phyloP scores from a whole-genome alignment of 768 basidiomycete genomes.

The Mycena belliarum region DNA sequence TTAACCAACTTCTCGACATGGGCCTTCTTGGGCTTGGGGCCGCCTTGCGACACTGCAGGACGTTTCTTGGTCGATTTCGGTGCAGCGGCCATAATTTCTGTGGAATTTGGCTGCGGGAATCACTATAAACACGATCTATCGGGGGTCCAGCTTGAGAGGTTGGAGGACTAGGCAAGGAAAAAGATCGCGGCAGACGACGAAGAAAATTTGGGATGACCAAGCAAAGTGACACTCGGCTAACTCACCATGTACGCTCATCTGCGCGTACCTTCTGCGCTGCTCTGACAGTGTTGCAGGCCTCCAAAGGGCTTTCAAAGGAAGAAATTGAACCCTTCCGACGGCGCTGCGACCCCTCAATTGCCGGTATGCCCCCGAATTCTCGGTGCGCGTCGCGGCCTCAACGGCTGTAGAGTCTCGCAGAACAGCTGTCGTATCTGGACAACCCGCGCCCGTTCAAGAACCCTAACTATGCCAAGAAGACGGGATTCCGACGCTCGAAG shows the following conservation, averaged over 20 bases:
- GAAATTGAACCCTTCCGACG: slow-evolving; percentile 44
- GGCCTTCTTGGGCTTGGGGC: slow-evolving; percentile 54
- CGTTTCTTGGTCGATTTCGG: slow-evolving; percentile 54
- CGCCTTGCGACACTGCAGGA: slow-evolving; percentile 44
- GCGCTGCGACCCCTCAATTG: slow-evolving; percentile 43
- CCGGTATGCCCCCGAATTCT: slow-evolving; percentile 32
- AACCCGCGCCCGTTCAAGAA: slow-evolving; percentile 79
- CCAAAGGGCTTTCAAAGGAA: slow-evolving; percentile 31
- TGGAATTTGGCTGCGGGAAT: not conserved
- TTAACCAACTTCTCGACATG: slow-evolving; percentile 45
- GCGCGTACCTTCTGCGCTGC: not conserved
- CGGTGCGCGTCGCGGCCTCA: not conserved
- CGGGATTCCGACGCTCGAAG: slow-evolving; percentile 63
- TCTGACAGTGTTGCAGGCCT: slow-evolving; percentile 12
- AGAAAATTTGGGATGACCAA: slow-evolving; percentile 9
- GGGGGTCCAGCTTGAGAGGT: not conserved
- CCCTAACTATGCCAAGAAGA: slow-evolving; percentile 65
- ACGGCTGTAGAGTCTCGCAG: slow-evolving; percentile 59
- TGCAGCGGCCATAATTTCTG: slow-evolving; percentile 36
- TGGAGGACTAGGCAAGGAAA: not conserved
- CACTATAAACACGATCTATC: too few relatives aligned
- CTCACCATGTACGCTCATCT: too few relatives aligned
- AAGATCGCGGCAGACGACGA: not conserved
- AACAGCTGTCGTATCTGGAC: slow-evolving; percentile 73
- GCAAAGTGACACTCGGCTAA: too few relatives aligned